Evolutionary conservation across 2,329 filamentous ascomycete genomes (phyloP).

Genomic region (Aspergillus sp.): DNA sequence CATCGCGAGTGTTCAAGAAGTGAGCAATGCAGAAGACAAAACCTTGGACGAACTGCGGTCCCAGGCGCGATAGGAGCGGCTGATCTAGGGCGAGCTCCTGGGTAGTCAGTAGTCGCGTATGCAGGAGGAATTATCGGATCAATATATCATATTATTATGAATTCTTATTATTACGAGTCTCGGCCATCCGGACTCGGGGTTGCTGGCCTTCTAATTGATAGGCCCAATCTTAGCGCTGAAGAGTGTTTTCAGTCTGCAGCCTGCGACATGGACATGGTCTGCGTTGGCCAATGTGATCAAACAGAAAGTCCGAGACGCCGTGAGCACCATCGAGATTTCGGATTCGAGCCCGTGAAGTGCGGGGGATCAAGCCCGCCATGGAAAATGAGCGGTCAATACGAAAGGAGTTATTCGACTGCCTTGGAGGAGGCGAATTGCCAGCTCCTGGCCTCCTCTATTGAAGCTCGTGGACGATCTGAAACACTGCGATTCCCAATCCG

Average conservation of each 20-base stretch:
- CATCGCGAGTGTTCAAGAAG: background rate
- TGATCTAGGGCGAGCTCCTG: constrained; percentile 7
- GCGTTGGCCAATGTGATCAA: background rate
- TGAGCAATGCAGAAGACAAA: background rate
- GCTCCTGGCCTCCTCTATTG: background rate
- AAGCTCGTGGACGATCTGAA: background rate
- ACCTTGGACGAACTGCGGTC: background rate
- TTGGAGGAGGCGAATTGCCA: background rate
- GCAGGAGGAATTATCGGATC: constrained; percentile 5
- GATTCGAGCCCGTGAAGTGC: background rate
- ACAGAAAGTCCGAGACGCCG: background rate
- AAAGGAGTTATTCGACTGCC: background rate
- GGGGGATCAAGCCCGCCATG: background rate
- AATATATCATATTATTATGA: constrained; percentile 5
- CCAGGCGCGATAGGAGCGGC: background rate
- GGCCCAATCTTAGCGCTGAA: background rate
- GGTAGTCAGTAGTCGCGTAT: background rate
- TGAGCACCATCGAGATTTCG: background rate
- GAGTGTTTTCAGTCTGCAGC: background rate
- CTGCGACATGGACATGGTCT: background rate
- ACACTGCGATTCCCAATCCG: background rate
- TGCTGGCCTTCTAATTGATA: background rate
- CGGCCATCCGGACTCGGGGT: background rate
- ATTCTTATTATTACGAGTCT: background rate
- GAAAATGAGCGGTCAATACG: background rate